phyloP scores from a whole-genome alignment of 768 basidiomycete genomes.

The Tephrocybe sp. region DNA sequence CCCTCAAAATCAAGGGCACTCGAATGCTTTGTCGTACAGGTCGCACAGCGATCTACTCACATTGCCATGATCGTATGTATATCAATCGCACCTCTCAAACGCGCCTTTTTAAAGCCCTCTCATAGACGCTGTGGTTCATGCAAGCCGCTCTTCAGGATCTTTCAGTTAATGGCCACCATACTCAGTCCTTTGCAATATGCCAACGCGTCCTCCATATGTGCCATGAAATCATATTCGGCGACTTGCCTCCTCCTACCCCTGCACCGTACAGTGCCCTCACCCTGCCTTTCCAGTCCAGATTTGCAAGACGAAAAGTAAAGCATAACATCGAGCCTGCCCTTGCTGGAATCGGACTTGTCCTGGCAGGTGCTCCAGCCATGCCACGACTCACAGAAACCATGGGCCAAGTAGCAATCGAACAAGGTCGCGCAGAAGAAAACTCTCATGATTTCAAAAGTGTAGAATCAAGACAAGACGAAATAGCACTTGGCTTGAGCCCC shows the following conservation, averaged over 20 bases:
- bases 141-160: slow-evolving; percentile 91
- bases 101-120: slow-evolving; percentile 11
- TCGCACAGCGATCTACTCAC: slow-evolving; percentile 88
- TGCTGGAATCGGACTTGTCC: slow-evolving; percentile 79
- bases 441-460: slow-evolving; percentile 46
- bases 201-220: slow-evolving; percentile 88
- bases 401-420: slow-evolving; percentile 85
- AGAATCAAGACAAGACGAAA: slow-evolving; percentile 44
- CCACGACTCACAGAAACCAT: slow-evolving; percentile 69
- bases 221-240: slow-evolving; percentile 95
- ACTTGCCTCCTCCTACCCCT: slow-evolving; percentile 64
- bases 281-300: slow-evolving; percentile 46
- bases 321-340: slow-evolving; percentile 70
- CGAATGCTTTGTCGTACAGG: slow-evolving; percentile 89
- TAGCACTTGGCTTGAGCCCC: slow-evolving; percentile 25
- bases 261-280: slow-evolving; percentile 67
- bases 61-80: slow-evolving; percentile 88
- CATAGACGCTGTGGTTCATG: slow-evolving; percentile 97
- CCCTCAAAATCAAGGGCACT: slow-evolving; percentile 90
- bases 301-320: slow-evolving; percentile 64
- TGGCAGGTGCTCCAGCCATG: slow-evolving; percentile 77
- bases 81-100: slow-evolving; percentile 4
- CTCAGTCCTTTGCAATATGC: slow-evolving; percentile 85
- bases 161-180: slow-evolving; percentile 50
- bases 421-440: slow-evolving; percentile 77